Evolutionary conservation across 2,329 filamentous ascomycete genomes (phyloP), one percentile per base, ranked within the genome.

Genomic region (Pseudogymnoascus verrucosus): DNA sequence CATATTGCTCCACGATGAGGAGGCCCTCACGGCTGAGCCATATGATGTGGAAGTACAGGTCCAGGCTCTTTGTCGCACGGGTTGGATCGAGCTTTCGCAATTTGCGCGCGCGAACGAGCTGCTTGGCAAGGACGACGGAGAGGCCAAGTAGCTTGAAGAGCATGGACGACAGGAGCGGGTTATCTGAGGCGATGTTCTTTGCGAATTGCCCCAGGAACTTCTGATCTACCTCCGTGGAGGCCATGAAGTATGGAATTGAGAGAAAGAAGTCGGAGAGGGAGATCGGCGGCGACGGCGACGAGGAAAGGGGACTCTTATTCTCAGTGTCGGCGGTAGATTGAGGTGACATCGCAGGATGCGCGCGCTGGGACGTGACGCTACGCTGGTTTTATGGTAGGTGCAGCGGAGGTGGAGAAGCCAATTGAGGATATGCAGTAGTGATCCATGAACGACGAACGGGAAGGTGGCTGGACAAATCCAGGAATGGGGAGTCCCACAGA

Each of bases 201-300:
- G 95, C 93, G 74, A 96, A 88, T 73, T 87, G 88, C 78, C 91
- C 92, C 72, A 99, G 83, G 77, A 96, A 96, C 79, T 98, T 99
- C 79, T 96, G 93, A 76, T 99, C 95, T 67, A 98, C 91, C 78
- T 96, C 91, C 66, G 92, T 95, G 74, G 93, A 95, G 78, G 95
- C 95, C 95, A 98, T 99, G 57, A 60, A 36, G 57, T 39, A 36
- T 36, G 57, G 57, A 36, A 60, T 60, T 37, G 57, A 60, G 16
- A 39, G 57, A 39, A 60, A 36, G 57, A 39, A 60, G 57, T 36
- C 19, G 31, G 36, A 26, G 36, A 39, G 57, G 14, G 57, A 60
- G 57, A 39, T 60, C 19, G 57, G 57, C 57, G 57, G 21, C 31
- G 54, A 51, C 54, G 54, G 21, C 28, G 57, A 54, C 44, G 23